Evolutionary conservation across 2,329 filamentous ascomycete genomes (phyloP), one percentile per base, ranked within the genome.

Genomic region (Aspergillus pseudoglaucus): DNA sequence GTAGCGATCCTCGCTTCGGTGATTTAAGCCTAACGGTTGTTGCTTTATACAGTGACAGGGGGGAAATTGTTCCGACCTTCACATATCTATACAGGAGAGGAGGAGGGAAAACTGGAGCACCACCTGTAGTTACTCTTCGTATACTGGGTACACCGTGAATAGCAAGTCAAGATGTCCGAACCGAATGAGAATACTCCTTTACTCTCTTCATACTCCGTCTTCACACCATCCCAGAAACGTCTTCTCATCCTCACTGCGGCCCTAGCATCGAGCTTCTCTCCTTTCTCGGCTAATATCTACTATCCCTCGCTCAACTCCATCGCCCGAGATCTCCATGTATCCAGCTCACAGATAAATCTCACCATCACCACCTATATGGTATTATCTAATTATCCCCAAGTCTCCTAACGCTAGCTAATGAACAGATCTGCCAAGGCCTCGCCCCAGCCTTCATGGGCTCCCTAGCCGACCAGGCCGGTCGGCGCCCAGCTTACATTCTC

Each of bases 381-480:
- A 53, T 17, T 12, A 2, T 12, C 14, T 18, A 33, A 20, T 14
- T 1, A n/a, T n/a, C 25, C 2, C 20, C 4, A 3, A 4, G 6
- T 10, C 22, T 7, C 10, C 12, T 2, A 14, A 6, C 8, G n/a
- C 22, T 7, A 18, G 38, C 22, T 42, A 35, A 42, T 17, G 23
- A 54, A 32, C 40, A 69, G 69, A 70, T 77, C 47, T 69, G 73
- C 17, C 76, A 80, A 64, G 77, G 73, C 7, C 62, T 80, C 18
- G 71, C 73, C 4, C 75, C 75, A 10, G 69, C 73, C 32, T 61
- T 77, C 3, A 68, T 74, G 48, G 74, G 74, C 2, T 71, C 70
- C 10, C 61, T 77, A 9, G 70, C 74, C 6, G 75, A 78, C 52
- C 69, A 67, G 48, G 65, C 66, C 20, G 75, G 75, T 12, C 66